Conservation (phyloP, 768 basidiomycete genomes). For the Phylloporus rhodoxanthus region DNA sequence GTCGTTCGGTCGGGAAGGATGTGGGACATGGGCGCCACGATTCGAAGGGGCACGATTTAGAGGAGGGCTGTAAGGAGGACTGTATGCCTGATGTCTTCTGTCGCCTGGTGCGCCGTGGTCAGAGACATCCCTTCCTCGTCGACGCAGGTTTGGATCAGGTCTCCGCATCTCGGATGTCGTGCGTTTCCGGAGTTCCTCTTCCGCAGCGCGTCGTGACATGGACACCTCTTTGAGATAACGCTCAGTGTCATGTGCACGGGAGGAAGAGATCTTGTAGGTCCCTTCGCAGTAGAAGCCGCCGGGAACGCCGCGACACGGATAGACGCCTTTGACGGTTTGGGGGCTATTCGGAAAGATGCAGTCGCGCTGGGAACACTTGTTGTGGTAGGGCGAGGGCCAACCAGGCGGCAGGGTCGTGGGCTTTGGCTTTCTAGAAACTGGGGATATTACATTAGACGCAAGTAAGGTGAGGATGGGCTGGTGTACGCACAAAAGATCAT, state of each 20-base stretch:
- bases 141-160: slow-evolving; percentile 18
- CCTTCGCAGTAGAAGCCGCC: slow-evolving; percentile 33
- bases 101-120: slow-evolving; percentile 6
- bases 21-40: not conserved
- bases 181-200: slow-evolving; percentile 29
- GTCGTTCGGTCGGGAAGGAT: slow-evolving; percentile 16
- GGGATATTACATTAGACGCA: not conserved
- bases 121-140: slow-evolving; percentile 12
- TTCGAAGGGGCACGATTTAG: not conserved
- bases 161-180: slow-evolving; percentile 22
- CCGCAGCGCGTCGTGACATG: slow-evolving; percentile 19
- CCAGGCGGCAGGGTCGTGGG: slow-evolving; percentile 22
- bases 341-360: slow-evolving; percentile 31
- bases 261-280: slow-evolving; percentile 30
- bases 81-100: slow-evolving; percentile 1
- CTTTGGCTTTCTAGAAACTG: slow-evolving; percentile 31
- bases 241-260: slow-evolving; percentile 31
- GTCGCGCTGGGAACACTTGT: slow-evolving; percentile 32
- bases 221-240: slow-evolving; percentile 26
- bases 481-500: slow-evolving; percentile 27
- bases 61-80: slow-evolving; percentile 8
- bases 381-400: slow-evolving; percentile 35
- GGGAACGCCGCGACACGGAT: slow-evolving; percentile 30
- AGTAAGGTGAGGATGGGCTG: not conserved
- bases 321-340: slow-evolving; percentile 25